phyloP scores from a whole-genome alignment of 2,329 filamentous ascomycete genomes.

The Scortechinia acanthostroma region DNA sequence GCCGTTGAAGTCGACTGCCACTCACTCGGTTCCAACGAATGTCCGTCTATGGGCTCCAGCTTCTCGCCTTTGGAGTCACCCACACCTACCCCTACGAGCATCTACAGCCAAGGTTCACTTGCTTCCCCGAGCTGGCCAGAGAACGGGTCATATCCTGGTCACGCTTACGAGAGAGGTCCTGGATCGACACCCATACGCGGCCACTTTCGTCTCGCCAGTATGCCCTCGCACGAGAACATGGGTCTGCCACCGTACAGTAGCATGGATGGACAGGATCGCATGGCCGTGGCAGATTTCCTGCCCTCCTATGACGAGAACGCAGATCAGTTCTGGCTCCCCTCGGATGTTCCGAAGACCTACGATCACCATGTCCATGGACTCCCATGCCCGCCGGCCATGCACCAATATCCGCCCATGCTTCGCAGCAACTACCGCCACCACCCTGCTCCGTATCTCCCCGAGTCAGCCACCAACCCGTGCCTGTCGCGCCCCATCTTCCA shows the following conservation, averaged over 20 bases:
- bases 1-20: constrained; percentile 26
- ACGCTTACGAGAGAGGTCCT: constrained; percentile 16
- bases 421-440: constrained; percentile 15
- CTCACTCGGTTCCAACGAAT: constrained; percentile 25
- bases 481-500: constrained; percentile 25
- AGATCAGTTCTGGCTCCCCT: constrained; percentile 24
- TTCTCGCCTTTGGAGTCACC: constrained; percentile 28
- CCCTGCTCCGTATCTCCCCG: constrained; percentile 18
- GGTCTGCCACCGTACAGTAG: constrained; percentile 18
- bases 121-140: constrained; percentile 25
- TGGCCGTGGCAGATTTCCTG: constrained; percentile 22
- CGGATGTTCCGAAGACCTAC: constrained; percentile 22
- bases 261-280: constrained; percentile 20
- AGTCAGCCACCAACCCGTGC: constrained; percentile 25
- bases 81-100: constrained; percentile 24
- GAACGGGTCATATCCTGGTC: constrained; percentile 12
- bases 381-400: constrained; percentile 18
- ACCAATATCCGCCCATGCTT: constrained; percentile 21
- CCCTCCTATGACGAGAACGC: constrained; percentile 23
- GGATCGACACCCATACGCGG: constrained; percentile 20
- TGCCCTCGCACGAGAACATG: constrained; percentile 19
- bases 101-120: constrained; percentile 24
- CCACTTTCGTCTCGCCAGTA: constrained; percentile 21
- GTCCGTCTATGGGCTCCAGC: constrained; percentile 25
- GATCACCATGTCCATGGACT: constrained; percentile 13